These are phyloP conservation scores for Apiospora malaysiana DNA, from an alignment of 2,329 filamentous ascomycete species.

Conservation along the genomic window DNA sequence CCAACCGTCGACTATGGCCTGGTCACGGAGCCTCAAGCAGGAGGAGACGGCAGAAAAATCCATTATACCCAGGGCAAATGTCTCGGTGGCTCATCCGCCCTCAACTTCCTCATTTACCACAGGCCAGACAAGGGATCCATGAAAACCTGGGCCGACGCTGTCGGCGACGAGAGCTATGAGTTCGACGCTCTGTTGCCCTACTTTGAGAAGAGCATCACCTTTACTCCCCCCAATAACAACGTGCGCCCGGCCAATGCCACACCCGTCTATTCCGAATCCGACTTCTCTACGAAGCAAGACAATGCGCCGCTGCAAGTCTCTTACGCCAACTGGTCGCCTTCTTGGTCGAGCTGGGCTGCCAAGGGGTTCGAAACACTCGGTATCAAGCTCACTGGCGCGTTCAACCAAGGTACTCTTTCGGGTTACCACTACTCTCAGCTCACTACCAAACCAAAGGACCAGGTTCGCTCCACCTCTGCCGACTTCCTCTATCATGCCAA, in stretches of 20 bases:
- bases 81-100: conserved; percentile 37
- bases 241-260: conserved; percentile 36
- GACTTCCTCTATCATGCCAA: conserved; percentile 23
- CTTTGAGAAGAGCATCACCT: conserved; percentile 35
- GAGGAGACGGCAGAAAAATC: conserved; percentile 22
- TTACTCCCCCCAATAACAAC: conserved; percentile 32
- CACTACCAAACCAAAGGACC: conserved; percentile 33
- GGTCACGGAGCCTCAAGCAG: conserved; percentile 31
- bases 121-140: conserved; percentile 34
- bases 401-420: conserved; percentile 48
- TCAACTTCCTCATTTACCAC: conserved; percentile 41
- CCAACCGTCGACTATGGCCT: conserved; percentile 35
- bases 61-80: conserved; percentile 40
- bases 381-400: conserved; percentile 42
- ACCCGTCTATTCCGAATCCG: conserved; percentile 34
- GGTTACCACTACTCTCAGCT: conserved; percentile 42
- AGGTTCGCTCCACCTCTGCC: conserved; percentile 19
- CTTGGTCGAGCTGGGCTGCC: conserved; percentile 46
- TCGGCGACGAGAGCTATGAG: conserved; percentile 34
- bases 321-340: conserved; percentile 46
- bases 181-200: conserved; percentile 34
- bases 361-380: conserved; percentile 48
- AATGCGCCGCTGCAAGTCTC: conserved; percentile 48
- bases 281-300: conserved; percentile 36
- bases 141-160: conserved; percentile 33